A percentile compares a stretch with the other conserved stretches of the same genome.
phyloP scores from a whole-genome alignment of 139 green algal genomes.

The Desmodesmus armatus region DNA sequence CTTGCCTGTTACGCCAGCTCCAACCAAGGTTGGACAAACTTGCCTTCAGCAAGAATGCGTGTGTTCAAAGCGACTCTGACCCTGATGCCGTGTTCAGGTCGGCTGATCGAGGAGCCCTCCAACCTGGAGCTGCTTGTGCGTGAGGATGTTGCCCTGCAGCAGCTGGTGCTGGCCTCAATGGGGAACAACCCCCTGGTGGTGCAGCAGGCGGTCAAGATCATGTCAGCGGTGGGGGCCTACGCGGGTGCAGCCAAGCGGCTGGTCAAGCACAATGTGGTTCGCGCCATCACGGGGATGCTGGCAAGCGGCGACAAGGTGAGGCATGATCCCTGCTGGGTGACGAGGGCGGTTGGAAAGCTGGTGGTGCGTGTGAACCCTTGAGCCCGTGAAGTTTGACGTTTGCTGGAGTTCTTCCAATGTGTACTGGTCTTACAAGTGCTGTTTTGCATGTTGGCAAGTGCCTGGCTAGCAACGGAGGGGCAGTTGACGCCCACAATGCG shows the following conservation, averaged over 20 bases:
- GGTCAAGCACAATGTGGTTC: conserved; percentile 56
- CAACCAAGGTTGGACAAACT: no score
- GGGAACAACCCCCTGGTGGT: conserved; percentile 81
- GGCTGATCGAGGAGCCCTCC: conserved; percentile 82
- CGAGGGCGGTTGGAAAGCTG: no score
- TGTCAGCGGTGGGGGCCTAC: background rate
- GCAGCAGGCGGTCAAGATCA: conserved; percentile 64
- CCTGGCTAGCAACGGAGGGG: no score
- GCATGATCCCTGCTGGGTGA: background rate
- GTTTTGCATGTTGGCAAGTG: no score
- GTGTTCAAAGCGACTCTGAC: no score
- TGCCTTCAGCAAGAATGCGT: no score
- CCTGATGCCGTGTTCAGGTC: conserved; percentile 60
- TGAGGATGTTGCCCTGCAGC: conserved; percentile 78
- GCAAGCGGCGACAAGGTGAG: conserved; percentile 13
- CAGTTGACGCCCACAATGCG: no score
- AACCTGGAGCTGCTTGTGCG: conserved; percentile 83
- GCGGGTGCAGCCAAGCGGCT: conserved; percentile 46
- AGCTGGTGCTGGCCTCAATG: conserved; percentile 80
- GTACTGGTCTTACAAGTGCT: no score
- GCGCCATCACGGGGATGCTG: conserved; percentile 62
- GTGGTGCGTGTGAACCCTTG: no score
- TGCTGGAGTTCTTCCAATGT: no score
- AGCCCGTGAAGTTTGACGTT: no score
- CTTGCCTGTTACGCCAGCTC: no score